Evolutionary conservation across 2,329 filamentous ascomycete genomes (phyloP), one percentile per base, ranked within the genome.

Genomic region (Simplicillium aogashimaense): DNA sequence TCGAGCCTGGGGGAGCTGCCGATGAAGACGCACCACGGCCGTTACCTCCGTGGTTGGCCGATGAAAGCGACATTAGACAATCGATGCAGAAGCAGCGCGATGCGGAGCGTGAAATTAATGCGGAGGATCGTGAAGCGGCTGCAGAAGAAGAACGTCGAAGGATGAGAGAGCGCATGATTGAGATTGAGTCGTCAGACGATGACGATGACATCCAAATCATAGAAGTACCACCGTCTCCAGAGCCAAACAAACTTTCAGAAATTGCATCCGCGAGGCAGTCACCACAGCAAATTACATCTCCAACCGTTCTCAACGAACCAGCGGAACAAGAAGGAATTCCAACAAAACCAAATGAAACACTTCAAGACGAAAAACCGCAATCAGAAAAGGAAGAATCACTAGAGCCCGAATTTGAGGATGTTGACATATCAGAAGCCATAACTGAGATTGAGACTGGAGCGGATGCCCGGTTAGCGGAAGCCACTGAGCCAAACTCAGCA

Each of bases 11-110:
- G 47, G 35, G 7, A 25, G 47, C 57, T 12, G 40, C 42, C 0
- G 49, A 53, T 7, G 45, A 59, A 17, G 50, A 49, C 3, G 50
- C 53, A 3, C 66, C 73, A 1, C 69, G 65, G n/a, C 81, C 81
- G 0, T 54, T 90, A 7, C 86, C 86, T 1, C 86, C 86, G 1
- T 92, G 86, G 86, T 73, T 92, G 52, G 63, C 65, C 3, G 74
- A 78, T 45, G 61, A 78, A 6, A 69, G 71, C 2, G 83, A 88
- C 43, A 78, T 89, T 28, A 70, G 82, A 44, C 72, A 81, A 37
- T 70, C 72, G 18, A 60, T 79, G 44, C 75, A 72, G 49, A 72
- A 76, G 42, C 74, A 78, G 60, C 72, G 62, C 47, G 73, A 63
- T 50, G 67, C 58, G 36, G 75, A 81, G 37, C 60, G 63, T 15